Evolutionary conservation across 1,284 basidiomycete species (phyloP).

Genomic region (Porodaedalea pini): DNA sequence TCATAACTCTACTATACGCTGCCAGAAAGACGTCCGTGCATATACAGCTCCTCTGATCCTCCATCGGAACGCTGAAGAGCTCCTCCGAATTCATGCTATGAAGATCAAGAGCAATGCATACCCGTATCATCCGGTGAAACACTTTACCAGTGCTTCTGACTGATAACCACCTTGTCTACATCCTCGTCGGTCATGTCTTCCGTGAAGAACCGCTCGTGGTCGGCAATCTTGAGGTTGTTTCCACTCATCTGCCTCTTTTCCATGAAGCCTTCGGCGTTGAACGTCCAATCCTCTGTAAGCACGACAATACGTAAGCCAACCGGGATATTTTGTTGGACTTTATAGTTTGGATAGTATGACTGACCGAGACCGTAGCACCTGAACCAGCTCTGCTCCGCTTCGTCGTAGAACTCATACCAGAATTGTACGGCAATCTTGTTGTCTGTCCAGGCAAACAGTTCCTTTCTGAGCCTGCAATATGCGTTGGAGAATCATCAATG

Average conservation of each 20-base stretch:
- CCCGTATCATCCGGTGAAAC: too few relatives aligned
- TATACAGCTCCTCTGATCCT: too few relatives aligned
- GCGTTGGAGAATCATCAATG: conserved; percentile 6
- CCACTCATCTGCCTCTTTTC: conserved; percentile 54
- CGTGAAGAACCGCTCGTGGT: conserved; percentile 55
- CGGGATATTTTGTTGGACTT: too few relatives aligned
- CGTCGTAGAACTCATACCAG: conserved; percentile 57
- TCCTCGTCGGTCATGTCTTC: conserved; percentile 34
- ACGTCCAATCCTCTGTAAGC: conserved; percentile 53
- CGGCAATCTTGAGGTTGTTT: conserved; percentile 50
- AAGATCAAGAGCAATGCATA: too few relatives aligned
- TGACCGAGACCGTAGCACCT: conserved; percentile 52
- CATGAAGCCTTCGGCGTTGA: conserved; percentile 51
- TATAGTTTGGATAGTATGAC: conserved; percentile 20
- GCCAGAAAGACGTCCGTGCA: too few relatives aligned
- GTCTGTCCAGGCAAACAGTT: conserved; percentile 54
- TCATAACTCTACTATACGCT: too few relatives aligned
- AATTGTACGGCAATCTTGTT: conserved; percentile 62
- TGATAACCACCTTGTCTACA: conserved; percentile 28
- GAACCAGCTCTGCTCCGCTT: conserved; percentile 45
- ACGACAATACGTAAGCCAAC: too few relatives aligned
- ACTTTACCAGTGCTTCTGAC: conserved; percentile 35
- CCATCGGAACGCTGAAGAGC: too few relatives aligned
- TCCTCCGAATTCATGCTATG: too few relatives aligned
- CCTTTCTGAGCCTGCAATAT: conserved; percentile 46